Percentiles rank a stretch among this genome's conserved stretches.
phyloP scores from a whole-genome alignment of 23 red algal species.

The Gracilaria vermiculophylla region DNA sequence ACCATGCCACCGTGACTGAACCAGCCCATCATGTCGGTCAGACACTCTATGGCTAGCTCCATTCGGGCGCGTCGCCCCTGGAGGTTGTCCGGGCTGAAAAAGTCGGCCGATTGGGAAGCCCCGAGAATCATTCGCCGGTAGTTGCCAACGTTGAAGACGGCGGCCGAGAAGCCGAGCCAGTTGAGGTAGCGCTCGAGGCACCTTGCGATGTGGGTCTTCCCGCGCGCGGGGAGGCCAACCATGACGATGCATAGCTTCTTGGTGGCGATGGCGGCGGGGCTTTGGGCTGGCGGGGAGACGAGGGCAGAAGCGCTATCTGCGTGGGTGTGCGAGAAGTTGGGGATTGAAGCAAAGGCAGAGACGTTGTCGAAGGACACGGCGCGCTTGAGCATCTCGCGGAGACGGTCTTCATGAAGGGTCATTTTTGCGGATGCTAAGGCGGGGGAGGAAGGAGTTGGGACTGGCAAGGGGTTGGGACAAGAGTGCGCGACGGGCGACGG shows the following conservation, averaged over 20 bases:
- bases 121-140: constrained; percentile 84
- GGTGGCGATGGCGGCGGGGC: constrained; percentile 43
- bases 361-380: constrained; percentile 84
- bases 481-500: neutral
- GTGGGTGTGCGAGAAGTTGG: neutral
- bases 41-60: constrained; percentile 82
- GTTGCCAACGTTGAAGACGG: constrained; percentile 94
- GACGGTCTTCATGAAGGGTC: constrained; percentile 21
- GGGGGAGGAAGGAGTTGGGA: no score
- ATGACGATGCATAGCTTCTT: constrained; percentile 97
- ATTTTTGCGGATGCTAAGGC: no score
- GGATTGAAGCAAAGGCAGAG: constrained; percentile 75
- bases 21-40: constrained; percentile 92
- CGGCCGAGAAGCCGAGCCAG: constrained; percentile 89
- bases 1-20: constrained; percentile 83
- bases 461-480: neutral
- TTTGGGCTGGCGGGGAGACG: neutral
- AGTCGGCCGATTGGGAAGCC: constrained; percentile 67
- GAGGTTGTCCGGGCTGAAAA: constrained; percentile 86
- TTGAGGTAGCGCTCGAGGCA: constrained; percentile 94
- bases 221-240: constrained; percentile 95
- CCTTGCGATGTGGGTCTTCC: constrained; percentile 94
- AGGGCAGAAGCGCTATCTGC: neutral
- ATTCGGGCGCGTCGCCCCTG: constrained; percentile 72
- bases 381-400: constrained; percentile 64